Base-by-base conservation (phyloP, 2,329 filamentous ascomycete species). In the Fusarium domesticum region DNA sequence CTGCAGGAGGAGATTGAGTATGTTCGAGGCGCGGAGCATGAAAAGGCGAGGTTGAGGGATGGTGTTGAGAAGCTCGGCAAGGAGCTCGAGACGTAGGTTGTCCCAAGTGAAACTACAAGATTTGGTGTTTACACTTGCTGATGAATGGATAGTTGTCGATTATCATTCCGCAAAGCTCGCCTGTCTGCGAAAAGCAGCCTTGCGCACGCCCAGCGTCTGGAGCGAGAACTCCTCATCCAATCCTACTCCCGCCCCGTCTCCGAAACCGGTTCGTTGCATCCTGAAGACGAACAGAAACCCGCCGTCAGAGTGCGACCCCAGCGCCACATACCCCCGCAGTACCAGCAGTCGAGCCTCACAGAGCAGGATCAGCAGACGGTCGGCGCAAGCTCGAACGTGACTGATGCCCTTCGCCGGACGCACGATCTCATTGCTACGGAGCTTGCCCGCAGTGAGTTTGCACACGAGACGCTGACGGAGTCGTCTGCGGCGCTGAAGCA, bases 341-440 rank as follows among this genome's bases (percentile, higher is more conserved):
- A 68, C 14, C 58, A 63, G 16, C 57, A 66, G 37, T 65, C 67
- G 5, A 64, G 63, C 53, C 62, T 72, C 16, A 66, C 84, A 4
- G 81, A 83, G 17, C 81, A 89, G 56, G 83, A 87, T 63, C 84
- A 93, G 52, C 76, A 89, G 53, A 77, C 84, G 33, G 75, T 89
- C 12, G 81, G 83, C 50, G 87, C 92, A 1, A 88, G 87, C 23
- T 83, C 78, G 54, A 89, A 95, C 71, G 87, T 97, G 42, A 97
- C 92, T 3, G 75, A 83, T 37, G 87, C 90, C 2, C 77, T 98
- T 40, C 80, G 89, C 48, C 78, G 90, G 48, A 95, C 92, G 6
- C 91, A 97, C 68, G 82, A 87, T 50, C 78, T 95, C 60, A 91
- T 97, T 73, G 83, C 88, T 52, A 77, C 82, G 5, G 91, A 96